Evolutionary conservation across 208 protist species (phyloP).

Genomic region (Trypanosoma rangeli): DNA sequence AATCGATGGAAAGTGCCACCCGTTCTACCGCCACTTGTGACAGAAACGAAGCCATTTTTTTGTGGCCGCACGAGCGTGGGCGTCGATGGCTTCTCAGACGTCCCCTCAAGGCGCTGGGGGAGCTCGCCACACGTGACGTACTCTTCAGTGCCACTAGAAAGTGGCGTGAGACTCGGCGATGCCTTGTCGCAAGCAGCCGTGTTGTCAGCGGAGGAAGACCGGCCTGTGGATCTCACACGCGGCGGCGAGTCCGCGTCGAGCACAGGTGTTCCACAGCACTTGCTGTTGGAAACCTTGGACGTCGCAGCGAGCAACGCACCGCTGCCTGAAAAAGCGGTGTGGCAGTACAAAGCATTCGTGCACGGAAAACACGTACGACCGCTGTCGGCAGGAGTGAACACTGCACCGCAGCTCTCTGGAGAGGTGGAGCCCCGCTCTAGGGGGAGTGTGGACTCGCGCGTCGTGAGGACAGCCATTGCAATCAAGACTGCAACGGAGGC

Average conservation of each 20-base stretch:
- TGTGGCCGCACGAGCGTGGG: background rate
- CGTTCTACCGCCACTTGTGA: conserved; percentile 57
- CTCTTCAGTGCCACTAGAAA: background rate
- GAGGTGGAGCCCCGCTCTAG: background rate
- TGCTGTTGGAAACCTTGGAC: background rate
- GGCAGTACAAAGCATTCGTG: background rate
- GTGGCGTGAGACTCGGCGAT: background rate
- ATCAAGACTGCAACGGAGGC: conserved; percentile 13
- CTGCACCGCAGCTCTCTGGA: background rate
- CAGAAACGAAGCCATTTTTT: conserved; percentile 33
- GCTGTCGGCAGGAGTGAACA: conserved; percentile 1
- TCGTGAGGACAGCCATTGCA: conserved; percentile 12
- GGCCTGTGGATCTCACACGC: background rate
- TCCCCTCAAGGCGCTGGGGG: background rate
- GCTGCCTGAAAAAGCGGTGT: background rate
- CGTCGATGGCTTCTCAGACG: background rate
- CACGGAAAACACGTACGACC: background rate
- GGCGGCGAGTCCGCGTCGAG: background rate
- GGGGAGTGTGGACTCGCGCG: background rate
- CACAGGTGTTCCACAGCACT: too few species aligned
- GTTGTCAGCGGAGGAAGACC: background rate
- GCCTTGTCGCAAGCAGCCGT: too few species aligned
- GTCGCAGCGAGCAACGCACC: background rate
- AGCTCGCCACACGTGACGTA: background rate
- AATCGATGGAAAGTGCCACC: conserved; percentile 38